Evolutionary conservation across 2,329 filamentous ascomycete species (phyloP).

Genomic region (Alternaria sp.): DNA sequence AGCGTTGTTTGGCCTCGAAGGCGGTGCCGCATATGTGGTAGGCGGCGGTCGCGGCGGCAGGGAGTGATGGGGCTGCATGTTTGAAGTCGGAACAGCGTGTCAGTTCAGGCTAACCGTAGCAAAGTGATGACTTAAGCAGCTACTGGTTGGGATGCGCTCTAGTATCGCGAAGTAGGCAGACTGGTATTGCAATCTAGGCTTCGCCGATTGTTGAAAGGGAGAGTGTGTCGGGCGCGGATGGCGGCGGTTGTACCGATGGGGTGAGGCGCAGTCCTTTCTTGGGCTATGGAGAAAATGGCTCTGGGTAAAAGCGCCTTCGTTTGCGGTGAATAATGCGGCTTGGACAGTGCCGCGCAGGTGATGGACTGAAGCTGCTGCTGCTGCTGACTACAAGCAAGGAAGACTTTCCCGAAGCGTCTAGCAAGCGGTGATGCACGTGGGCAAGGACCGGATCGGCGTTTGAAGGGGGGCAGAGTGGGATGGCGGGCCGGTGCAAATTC

Average conservation of each 20-base stretch:
- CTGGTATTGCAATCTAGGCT: conserved; percentile 10
- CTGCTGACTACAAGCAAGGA: conserved; percentile 22
- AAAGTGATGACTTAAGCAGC: conserved; percentile 36
- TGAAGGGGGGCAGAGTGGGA: conserved; percentile 32
- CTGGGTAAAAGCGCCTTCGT: conserved; percentile 7
- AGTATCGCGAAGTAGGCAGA: conserved; percentile 15
- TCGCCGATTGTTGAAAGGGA: conserved; percentile 1
- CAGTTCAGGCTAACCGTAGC: conserved; percentile 29
- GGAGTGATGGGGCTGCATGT: conserved; percentile 61
- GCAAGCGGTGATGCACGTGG: conserved; percentile 16
- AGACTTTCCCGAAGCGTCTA: conserved; percentile 23
- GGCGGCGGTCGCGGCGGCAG: conserved; percentile 81
- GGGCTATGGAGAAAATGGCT: conserved; percentile 23
- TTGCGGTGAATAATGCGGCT: conserved; percentile 26
- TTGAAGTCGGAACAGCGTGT: conserved; percentile 18
- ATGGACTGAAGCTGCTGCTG: conserved; percentile 10
- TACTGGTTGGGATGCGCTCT: conserved; percentile 22
- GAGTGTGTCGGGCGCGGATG: not conserved
- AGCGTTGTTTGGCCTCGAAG: conserved; percentile 55
- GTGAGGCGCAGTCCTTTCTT: conserved; percentile 16
- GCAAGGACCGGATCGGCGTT: conserved; percentile 23
- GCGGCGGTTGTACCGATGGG: conserved; percentile 5
- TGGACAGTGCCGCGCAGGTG: conserved; percentile 18
- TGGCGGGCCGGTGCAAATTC: conserved; percentile 34
- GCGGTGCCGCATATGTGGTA: conserved; percentile 67